phyloP scores from a whole-genome alignment of 1,284 basidiomycete species.

The Ganoderma boninense region DNA sequence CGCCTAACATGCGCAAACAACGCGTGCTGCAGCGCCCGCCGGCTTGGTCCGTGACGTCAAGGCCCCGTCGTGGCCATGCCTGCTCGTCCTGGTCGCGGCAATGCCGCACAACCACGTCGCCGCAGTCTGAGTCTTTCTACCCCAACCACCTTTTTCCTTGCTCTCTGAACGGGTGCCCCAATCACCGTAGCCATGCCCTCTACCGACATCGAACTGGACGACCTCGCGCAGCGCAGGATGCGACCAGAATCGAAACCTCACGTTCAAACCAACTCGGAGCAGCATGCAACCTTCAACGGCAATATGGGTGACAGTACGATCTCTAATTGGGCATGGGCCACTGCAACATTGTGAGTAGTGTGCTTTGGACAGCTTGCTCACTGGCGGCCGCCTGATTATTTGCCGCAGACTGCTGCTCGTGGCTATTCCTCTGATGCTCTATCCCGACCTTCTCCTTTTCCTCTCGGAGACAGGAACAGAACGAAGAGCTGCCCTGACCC shows the following conservation, averaged over 20 bases:
- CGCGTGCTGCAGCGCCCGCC: no score
- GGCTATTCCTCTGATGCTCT: slow-evolving; percentile 57
- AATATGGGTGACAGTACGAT: slow-evolving; percentile 37
- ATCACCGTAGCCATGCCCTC: slow-evolving; percentile 3
- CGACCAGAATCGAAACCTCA: background rate
- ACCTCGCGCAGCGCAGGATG: slow-evolving; percentile 33
- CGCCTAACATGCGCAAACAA: no score
- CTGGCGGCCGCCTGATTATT: background rate
- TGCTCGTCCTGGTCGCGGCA: background rate
- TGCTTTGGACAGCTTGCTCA: background rate
- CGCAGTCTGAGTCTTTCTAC: background rate
- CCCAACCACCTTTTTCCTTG: background rate
- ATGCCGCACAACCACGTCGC: background rate
- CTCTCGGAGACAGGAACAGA: slow-evolving; percentile 53
- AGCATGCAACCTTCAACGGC: slow-evolving; percentile 10
- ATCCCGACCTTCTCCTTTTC: slow-evolving; percentile 70
- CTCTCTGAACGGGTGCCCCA: background rate
- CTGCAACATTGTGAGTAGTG: slow-evolving; percentile 48
- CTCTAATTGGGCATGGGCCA: slow-evolving; percentile 57
- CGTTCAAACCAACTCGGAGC: slow-evolving; percentile 16
- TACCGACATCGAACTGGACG: slow-evolving; percentile 42
- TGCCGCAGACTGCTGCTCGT: slow-evolving; percentile 49
- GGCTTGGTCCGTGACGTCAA: slow-evolving; percentile 6
- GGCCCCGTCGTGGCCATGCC: background rate
- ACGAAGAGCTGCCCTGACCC: slow-evolving; percentile 58